Conservation (phyloP, 2,329 filamentous ascomycete species). For the Helicocarpus griseus region DNA sequence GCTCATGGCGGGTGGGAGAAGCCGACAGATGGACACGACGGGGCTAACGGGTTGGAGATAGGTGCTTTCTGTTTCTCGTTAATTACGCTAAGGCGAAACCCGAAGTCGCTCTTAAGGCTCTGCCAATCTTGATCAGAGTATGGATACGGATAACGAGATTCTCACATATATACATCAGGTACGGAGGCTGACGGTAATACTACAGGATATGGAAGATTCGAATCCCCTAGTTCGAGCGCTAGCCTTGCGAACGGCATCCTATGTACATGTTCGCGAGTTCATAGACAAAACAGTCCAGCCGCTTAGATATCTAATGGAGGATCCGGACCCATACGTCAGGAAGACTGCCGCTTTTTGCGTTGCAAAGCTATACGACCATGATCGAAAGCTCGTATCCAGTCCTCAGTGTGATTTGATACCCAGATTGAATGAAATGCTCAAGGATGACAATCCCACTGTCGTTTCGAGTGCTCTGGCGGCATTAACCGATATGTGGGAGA, state of each 20-base stretch:
- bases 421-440: slow-evolving; percentile 74
- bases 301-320: slow-evolving; percentile 71
- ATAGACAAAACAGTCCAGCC: slow-evolving; percentile 82
- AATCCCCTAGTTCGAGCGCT: slow-evolving; percentile 90
- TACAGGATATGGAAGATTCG: slow-evolving; percentile 79
- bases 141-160: slow-evolving; percentile 16
- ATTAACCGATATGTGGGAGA: slow-evolving; percentile 96
- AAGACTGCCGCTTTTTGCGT: slow-evolving; percentile 96
- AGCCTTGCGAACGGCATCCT: slow-evolving; percentile 89
- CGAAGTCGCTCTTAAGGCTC: slow-evolving; percentile 84
- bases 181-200: slow-evolving; percentile 2
- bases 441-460: slow-evolving; percentile 95
- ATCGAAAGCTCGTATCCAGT: slow-evolving; percentile 80
- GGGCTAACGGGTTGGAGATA: slow-evolving; percentile 27
- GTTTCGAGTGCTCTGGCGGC: slow-evolving; percentile 87
- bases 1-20: not conserved
- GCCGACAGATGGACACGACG: not conserved
- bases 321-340: slow-evolving; percentile 88
- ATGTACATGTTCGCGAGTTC: slow-evolving; percentile 92
- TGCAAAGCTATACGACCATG: slow-evolving; percentile 95
- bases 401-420: slow-evolving; percentile 89
- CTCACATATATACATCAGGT: not conserved
- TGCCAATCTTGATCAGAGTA: slow-evolving; percentile 76
- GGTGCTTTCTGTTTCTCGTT: slow-evolving; percentile 95
- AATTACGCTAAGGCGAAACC: slow-evolving; percentile 94